Evolutionary conservation across 2,329 filamentous ascomycete genomes (phyloP).

Genomic region (Amylocarpus encephaloides): DNA sequence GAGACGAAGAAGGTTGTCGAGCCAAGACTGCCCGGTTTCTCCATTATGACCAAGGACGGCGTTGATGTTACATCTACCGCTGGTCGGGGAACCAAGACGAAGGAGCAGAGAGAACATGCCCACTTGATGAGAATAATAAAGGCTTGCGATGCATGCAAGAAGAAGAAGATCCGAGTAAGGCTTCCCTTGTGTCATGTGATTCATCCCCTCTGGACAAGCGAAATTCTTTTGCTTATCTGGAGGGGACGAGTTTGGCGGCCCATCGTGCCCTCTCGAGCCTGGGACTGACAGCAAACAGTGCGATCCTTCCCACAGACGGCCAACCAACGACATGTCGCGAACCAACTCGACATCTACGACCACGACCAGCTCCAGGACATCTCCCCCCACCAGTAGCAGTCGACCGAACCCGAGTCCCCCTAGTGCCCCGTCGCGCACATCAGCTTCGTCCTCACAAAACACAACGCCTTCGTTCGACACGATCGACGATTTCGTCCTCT

Average conservation of each 20-base stretch:
- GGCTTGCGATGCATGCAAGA: conserved; percentile 56
- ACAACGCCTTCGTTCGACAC: conserved; percentile 18
- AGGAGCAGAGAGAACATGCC: conserved; percentile 61
- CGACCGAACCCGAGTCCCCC: conserved; percentile 13
- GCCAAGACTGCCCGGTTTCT: conserved; percentile 51
- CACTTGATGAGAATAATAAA: conserved; percentile 62
- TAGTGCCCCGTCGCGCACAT: background rate
- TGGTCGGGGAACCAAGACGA: conserved; percentile 57
- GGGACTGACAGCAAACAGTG: conserved; percentile 15
- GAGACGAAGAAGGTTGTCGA: conserved; percentile 24
- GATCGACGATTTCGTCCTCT: conserved; percentile 29
- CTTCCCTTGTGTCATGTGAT: background rate
- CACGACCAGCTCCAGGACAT: conserved; percentile 17
- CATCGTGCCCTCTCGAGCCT: no score
- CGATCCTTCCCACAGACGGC: conserved; percentile 28
- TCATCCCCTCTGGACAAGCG: no score
- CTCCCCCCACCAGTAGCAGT: conserved; percentile 6
- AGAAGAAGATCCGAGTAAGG: conserved; percentile 52
- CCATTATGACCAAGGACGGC: conserved; percentile 59
- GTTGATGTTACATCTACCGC: conserved; percentile 56
- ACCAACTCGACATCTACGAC: conserved; percentile 18
- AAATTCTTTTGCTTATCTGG: no score
- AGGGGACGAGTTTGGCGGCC: no score
- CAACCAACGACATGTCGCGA: conserved; percentile 22
- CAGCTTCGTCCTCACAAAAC: conserved; percentile 10